Evolutionary conservation across 140 eudicot species (phyloP).

Genomic region (Anethum foeniculum): DNA sequence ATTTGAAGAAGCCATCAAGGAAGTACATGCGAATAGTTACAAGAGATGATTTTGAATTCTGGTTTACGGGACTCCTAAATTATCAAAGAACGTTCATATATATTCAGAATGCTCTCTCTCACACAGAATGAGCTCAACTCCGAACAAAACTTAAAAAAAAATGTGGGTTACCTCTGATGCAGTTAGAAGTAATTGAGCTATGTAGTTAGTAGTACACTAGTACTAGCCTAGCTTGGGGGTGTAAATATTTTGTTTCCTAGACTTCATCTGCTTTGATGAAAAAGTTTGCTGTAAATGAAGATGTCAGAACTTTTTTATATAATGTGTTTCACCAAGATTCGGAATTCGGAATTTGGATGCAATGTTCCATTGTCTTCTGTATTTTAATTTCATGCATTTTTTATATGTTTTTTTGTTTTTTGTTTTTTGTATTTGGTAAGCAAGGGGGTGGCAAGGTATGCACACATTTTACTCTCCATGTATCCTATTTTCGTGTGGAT

Average conservation of each 20-base stretch:
- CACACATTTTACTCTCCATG: neutral
- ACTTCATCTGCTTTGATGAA: slow-evolving; percentile 7
- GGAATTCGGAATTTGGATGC: neutral
- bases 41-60: slow-evolving; percentile 15
- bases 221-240: neutral
- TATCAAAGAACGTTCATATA: neutral
- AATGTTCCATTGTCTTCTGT: neutral
- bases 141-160: neutral
- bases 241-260: slow-evolving; percentile 4
- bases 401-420: too few species aligned
- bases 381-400: neutral
- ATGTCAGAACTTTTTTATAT: neutral
- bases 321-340: neutral
- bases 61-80: slow-evolving; percentile 21
- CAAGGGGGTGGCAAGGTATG: neutral
- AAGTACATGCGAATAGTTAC: slow-evolving; percentile 16
- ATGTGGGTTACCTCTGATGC: neutral
- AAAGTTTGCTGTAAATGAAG: neutral
- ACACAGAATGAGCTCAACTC: neutral
- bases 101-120: slow-evolving; percentile 14
- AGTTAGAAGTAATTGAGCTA: neutral
- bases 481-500: neutral
- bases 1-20: slow-evolving; percentile 12
- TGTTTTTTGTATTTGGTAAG: neutral
- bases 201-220: neutral